phyloP scores from a whole-genome alignment of 805 yeast genomes.

The Scheffersomyces amazonensis region DNA sequence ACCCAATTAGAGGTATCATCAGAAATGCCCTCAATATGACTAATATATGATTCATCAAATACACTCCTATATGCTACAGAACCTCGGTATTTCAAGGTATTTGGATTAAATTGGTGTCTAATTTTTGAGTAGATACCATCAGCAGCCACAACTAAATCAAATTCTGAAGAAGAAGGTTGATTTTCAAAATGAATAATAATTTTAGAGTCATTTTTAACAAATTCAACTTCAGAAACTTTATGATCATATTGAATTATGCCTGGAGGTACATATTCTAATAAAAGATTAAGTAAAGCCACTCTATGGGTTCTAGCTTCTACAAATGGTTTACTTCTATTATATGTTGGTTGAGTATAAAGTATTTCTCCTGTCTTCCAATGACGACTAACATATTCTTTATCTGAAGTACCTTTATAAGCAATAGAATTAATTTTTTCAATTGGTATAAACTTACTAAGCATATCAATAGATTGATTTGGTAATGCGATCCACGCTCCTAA shows the following conservation, averaged over 20 bases:
- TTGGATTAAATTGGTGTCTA: constrained; percentile 5
- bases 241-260: constrained; percentile 6
- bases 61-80: constrained; percentile 9
- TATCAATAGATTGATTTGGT: constrained; percentile 2
- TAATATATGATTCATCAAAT: constrained; percentile 3
- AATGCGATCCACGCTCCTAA: constrained; percentile 6
- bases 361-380: constrained; percentile 6
- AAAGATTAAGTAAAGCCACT: constrained; percentile 8
- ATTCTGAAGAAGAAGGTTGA: background rate
- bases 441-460: constrained; percentile 2
- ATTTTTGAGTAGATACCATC: constrained; percentile 11
- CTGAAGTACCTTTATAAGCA: constrained; percentile 1
- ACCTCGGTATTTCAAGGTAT: constrained; percentile 7
- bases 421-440: constrained; percentile 2
- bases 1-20: constrained; percentile 8
- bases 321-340: background rate
- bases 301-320: constrained; percentile 7
- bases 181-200: background rate
- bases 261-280: constrained; percentile 15
- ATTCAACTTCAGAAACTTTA: constrained; percentile 1
- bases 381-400: constrained; percentile 1
- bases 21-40: constrained; percentile 4
- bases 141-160: constrained; percentile 9
- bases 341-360: constrained; percentile 1
- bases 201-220: background rate